Evolutionary conservation across 768 basidiomycete genomes (phyloP).

Genomic region (Mycena galericulata): DNA sequence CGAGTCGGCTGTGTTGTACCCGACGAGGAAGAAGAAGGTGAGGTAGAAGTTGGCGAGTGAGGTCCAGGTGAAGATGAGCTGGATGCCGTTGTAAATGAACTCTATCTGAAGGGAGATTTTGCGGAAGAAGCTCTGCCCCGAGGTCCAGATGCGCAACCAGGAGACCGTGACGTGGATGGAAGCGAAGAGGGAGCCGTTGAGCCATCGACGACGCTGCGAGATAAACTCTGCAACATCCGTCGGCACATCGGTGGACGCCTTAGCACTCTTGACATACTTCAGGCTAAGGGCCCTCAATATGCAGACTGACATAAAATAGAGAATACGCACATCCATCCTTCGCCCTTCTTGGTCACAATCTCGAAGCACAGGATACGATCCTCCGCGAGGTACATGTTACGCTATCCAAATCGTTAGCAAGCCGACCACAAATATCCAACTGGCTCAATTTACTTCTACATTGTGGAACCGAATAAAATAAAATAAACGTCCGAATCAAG

Average conservation of each 20-base stretch:
- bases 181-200: conserved; percentile 92
- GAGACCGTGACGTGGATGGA: conserved; percentile 93
- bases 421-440: not conserved
- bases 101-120: conserved; percentile 86
- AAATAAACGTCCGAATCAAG: conserved; percentile 1
- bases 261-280: conserved; percentile 93
- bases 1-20: conserved; percentile 74
- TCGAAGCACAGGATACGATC: conserved; percentile 94
- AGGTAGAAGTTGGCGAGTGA: conserved; percentile 93
- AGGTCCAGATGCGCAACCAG: conserved; percentile 89
- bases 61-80: conserved; percentile 95
- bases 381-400: conserved; percentile 94
- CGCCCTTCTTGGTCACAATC: conserved; percentile 89
- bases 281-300: conserved; percentile 43
- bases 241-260: conserved; percentile 96
- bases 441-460: not conserved
- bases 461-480: not conserved
- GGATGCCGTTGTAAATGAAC: conserved; percentile 91
- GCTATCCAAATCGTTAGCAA: conserved; percentile 51
- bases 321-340: conserved; percentile 84
- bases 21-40: conserved; percentile 92
- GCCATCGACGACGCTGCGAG: conserved; percentile 90
- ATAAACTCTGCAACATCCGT: conserved; percentile 94
- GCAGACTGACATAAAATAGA: conserved; percentile 25
- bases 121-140: conserved; percentile 90